These are phyloP conservation scores for Colletotrichum chrysophilum DNA, from an alignment of 2,329 filamentous ascomycete genomes.

Conservation along the genomic window DNA sequence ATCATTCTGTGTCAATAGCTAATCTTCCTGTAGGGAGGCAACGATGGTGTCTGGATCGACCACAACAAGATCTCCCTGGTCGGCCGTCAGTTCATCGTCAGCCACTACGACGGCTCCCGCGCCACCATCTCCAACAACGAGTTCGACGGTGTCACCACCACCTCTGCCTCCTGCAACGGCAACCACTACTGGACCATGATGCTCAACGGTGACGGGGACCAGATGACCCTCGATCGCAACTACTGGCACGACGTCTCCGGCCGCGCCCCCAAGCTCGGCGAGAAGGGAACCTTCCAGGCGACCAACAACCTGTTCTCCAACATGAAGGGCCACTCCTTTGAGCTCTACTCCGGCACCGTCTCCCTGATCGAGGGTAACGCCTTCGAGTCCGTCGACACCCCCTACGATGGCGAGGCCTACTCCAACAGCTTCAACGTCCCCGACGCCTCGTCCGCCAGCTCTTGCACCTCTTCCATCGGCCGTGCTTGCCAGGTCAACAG, in stretches of 20 bases:
- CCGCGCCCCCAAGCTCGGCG: conserved; percentile 35
- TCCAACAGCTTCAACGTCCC: conserved; percentile 28
- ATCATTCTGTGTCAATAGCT: not conserved
- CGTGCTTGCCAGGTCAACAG: conserved; percentile 16
- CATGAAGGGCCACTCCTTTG: conserved; percentile 49
- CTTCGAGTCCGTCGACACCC: conserved; percentile 27
- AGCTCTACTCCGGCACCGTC: conserved; percentile 46
- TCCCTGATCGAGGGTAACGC: conserved; percentile 31
- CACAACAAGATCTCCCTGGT: conserved; percentile 44
- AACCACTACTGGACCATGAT: conserved; percentile 39
- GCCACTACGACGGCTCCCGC: conserved; percentile 35
- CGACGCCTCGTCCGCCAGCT: conserved; percentile 21
- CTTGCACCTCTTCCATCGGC: conserved; percentile 1
- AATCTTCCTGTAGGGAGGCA: conserved; percentile 26
- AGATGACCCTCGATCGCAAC: conserved; percentile 41
- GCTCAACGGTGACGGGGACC: conserved; percentile 32
- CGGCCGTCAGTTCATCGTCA: conserved; percentile 44
- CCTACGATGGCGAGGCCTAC: conserved; percentile 36
- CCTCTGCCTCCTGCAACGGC: conserved; percentile 34
- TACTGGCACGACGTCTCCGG: conserved; percentile 32
- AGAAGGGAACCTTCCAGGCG: conserved; percentile 27
- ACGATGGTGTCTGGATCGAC: conserved; percentile 38
- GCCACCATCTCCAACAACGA: conserved; percentile 43
- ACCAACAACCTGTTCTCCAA: conserved; percentile 32
- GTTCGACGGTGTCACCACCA: conserved; percentile 39